These are phyloP conservation scores for Ambispora gerdemannii DNA, from an alignment of 192 early-diverging fungal genomes.

Conservation along the genomic window DNA sequence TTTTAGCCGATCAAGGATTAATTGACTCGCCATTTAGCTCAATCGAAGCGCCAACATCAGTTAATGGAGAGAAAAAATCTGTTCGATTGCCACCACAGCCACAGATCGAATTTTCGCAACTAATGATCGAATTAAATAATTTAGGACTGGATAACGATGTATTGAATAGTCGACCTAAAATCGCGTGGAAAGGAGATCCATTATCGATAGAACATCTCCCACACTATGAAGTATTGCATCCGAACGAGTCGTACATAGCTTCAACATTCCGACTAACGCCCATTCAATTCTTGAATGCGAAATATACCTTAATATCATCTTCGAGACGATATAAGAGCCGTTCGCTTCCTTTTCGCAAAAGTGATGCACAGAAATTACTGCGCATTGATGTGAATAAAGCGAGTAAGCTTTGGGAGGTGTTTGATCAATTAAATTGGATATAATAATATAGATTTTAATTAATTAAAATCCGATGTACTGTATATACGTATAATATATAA, in stretches of 20 bases:
- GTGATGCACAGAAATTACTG: constrained; percentile 84
- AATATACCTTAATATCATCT: constrained; percentile 67
- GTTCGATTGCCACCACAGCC: not conserved
- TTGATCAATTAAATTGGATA: constrained; percentile 82
- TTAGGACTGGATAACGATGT: not conserved
- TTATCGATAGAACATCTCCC: not conserved
- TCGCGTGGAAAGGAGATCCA: not conserved
- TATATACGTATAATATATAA: too few relatives aligned
- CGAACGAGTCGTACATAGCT: constrained; percentile 68
- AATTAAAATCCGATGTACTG: too few relatives aligned
- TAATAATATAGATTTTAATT: too few relatives aligned
- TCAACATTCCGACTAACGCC: constrained; percentile 78
- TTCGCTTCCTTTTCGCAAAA: constrained; percentile 67
- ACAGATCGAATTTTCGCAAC: not conserved
- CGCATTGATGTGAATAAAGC: constrained; percentile 94
- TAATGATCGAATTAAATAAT: not conserved
- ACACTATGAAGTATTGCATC: constrained; percentile 48
- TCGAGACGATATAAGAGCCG: constrained; percentile 40
- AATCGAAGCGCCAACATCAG: not conserved
- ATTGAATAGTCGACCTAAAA: not conserved
- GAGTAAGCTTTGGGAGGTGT: constrained; percentile 83
- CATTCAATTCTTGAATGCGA: constrained; percentile 78
- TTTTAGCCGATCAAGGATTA: not conserved
- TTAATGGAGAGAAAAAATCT: not conserved
- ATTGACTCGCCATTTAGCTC: not conserved